phyloP scores from a whole-genome alignment of 768 basidiomycete genomes.

The Lactarius quietus region DNA sequence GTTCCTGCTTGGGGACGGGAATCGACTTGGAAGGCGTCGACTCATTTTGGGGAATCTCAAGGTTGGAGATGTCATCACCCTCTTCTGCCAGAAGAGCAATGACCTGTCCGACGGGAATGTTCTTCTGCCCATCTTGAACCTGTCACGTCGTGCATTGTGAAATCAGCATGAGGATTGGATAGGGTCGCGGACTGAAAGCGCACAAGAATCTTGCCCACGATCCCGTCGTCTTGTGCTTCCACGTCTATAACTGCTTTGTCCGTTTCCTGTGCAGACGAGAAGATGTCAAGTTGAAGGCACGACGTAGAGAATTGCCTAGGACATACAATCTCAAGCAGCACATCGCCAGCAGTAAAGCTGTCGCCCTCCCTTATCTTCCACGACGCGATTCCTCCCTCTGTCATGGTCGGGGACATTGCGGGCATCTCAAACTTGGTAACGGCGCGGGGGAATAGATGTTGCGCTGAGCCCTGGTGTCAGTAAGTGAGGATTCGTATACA shows the following conservation, averaged over 20 bases:
- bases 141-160: slow-evolving; percentile 31
- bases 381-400: slow-evolving; percentile 83
- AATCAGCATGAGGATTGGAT: background rate
- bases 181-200: slow-evolving; percentile 31
- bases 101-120: slow-evolving; percentile 79
- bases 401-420: slow-evolving; percentile 97
- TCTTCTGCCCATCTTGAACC: slow-evolving; percentile 76
- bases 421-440: slow-evolving; percentile 85
- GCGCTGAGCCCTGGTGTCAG: slow-evolving; percentile 49
- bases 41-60: slow-evolving; percentile 56
- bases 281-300: slow-evolving; percentile 2
- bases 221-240: slow-evolving; percentile 95
- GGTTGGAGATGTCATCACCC: slow-evolving; percentile 89
- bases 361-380: slow-evolving; percentile 93
- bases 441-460: slow-evolving; percentile 48
- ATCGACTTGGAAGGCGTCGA: slow-evolving; percentile 22
- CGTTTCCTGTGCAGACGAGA: slow-evolving; percentile 60
- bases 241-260: slow-evolving; percentile 98
- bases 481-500: background rate
- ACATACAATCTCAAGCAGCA: slow-evolving; percentile 85
- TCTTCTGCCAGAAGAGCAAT: slow-evolving; percentile 95
- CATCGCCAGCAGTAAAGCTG: slow-evolving; percentile 73
- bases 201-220: slow-evolving; percentile 91
- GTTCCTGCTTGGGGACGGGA: slow-evolving; percentile 23
- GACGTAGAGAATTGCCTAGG: background rate